Evolutionary conservation across 2,329 filamentous ascomycete genomes (phyloP).

Genomic region (Epichloe hybrida): DNA sequence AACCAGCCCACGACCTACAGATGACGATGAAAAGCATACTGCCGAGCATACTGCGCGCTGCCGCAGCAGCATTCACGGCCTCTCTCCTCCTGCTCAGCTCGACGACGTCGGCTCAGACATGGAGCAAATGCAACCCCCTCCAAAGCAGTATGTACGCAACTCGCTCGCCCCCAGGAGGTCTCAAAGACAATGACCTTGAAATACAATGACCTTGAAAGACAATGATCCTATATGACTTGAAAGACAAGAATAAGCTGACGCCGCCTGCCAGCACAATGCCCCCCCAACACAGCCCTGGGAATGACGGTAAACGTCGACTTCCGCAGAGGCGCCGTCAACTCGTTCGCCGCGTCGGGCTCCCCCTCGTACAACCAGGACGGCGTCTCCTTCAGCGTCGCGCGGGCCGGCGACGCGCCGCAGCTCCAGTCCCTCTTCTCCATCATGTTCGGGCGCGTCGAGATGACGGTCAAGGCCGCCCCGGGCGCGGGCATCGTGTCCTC

Average conservation of each 20-base stretch:
- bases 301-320: constrained; percentile 79
- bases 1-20: not conserved
- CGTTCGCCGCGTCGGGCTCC: constrained; percentile 57
- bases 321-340: constrained; percentile 59
- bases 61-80: constrained; percentile 2
- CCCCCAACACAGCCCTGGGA: constrained; percentile 66
- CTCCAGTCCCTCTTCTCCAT: constrained; percentile 91
- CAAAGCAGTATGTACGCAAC: constrained; percentile 14
- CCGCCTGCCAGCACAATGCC: constrained; percentile 41
- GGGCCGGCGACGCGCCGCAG: constrained; percentile 72
- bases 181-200: no score
- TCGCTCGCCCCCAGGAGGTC: constrained; percentile 1
- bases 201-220: no score
- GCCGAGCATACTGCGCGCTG: not conserved
- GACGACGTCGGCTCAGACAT: constrained; percentile 24
- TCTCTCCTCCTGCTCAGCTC: constrained; percentile 6
- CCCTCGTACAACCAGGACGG: constrained; percentile 68
- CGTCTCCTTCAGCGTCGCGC: constrained; percentile 64
- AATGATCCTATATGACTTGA: no score
- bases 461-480: constrained; percentile 72
- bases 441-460: constrained; percentile 91
- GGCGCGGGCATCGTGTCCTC: constrained; percentile 90
- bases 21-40: not conserved
- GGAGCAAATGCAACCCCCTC: constrained; percentile 27
- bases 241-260: not conserved